phyloP scores from a whole-genome alignment of 2,329 filamentous ascomycete species.

The Sporothrix inflata region DNA sequence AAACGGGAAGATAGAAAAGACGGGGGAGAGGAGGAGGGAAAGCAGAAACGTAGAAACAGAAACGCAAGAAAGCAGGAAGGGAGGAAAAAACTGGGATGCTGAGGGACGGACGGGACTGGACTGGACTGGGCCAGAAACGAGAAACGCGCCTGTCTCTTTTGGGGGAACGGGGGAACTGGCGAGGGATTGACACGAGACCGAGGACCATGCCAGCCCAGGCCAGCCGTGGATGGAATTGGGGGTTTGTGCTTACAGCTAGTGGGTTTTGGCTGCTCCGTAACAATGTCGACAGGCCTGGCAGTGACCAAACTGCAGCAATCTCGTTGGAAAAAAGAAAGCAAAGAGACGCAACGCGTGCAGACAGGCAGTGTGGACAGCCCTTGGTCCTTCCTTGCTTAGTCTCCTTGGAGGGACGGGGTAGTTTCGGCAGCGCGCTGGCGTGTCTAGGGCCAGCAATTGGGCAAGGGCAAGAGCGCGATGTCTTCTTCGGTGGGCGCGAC shows the following conservation, averaged over 20 bases:
- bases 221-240: conserved; percentile 20
- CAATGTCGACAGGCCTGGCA: conserved; percentile 19
- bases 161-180: not conserved
- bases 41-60: not conserved
- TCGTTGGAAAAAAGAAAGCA: conserved; percentile 7
- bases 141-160: conserved; percentile 27
- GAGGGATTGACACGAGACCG: conserved; percentile 27
- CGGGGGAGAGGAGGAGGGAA: conserved; percentile 8
- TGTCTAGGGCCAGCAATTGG: conserved; percentile 30
- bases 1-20: not conserved
- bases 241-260: conserved; percentile 24
- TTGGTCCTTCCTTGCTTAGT: conserved; percentile 20
- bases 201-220: conserved; percentile 8
- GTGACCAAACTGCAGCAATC: conserved; percentile 23
- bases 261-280: conserved; percentile 18
- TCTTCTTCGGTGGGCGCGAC: conserved; percentile 27
- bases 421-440: conserved; percentile 29
- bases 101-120: conserved; percentile 17
- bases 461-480: conserved; percentile 28
- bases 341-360: conserved; percentile 4
- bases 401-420: not conserved
- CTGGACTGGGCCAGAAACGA: conserved; percentile 19
- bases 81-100: conserved; percentile 23
- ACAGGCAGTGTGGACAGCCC: not conserved
- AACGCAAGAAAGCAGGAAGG: conserved; percentile 24